phyloP scores from a whole-genome alignment of 1,284 basidiomycete species.

The Limonomyces culmigenus region DNA sequence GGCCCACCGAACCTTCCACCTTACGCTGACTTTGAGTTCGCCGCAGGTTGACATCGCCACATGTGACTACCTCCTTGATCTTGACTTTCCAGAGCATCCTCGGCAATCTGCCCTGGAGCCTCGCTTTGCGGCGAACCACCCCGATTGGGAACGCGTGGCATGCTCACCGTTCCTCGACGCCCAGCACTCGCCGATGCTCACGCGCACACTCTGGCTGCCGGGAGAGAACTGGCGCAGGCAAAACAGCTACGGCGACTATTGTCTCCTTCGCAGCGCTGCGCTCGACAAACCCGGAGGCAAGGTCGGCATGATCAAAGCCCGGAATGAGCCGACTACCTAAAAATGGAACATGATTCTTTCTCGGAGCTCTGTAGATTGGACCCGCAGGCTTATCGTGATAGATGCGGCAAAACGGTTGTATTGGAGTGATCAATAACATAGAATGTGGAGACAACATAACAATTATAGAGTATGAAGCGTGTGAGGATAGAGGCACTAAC shows the following conservation, averaged over 20 bases:
- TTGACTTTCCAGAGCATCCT: slow-evolving; percentile 63
- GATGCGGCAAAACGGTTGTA: no score
- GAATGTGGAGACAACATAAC: no score
- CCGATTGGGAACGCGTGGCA: slow-evolving; percentile 58
- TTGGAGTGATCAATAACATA: no score
- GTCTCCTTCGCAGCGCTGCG: slow-evolving; percentile 36
- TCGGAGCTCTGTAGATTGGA: no score
- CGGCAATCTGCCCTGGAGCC: slow-evolving; percentile 45
- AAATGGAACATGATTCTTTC: no score
- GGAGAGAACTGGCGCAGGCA: slow-evolving; percentile 40
- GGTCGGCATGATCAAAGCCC: no score
- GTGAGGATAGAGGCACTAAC: no score
- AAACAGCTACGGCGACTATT: slow-evolving; percentile 60
- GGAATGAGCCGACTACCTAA: no score
- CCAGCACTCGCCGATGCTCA: slow-evolving; percentile 50
- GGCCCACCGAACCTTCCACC: slow-evolving; percentile 1
- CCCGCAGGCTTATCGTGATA: no score
- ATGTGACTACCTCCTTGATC: slow-evolving; percentile 81
- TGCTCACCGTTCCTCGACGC: slow-evolving; percentile 76
- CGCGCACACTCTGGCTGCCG: slow-evolving; percentile 67
- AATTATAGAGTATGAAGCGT: no score
- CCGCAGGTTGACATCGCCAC: slow-evolving; percentile 47
- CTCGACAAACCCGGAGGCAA: not conserved
- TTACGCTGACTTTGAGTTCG: slow-evolving; percentile 3
- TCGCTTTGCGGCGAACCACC: slow-evolving; percentile 48